Evolutionary conservation across 2,329 filamentous ascomycete genomes (phyloP).

Genomic region (Cyclaneusma minus): DNA sequence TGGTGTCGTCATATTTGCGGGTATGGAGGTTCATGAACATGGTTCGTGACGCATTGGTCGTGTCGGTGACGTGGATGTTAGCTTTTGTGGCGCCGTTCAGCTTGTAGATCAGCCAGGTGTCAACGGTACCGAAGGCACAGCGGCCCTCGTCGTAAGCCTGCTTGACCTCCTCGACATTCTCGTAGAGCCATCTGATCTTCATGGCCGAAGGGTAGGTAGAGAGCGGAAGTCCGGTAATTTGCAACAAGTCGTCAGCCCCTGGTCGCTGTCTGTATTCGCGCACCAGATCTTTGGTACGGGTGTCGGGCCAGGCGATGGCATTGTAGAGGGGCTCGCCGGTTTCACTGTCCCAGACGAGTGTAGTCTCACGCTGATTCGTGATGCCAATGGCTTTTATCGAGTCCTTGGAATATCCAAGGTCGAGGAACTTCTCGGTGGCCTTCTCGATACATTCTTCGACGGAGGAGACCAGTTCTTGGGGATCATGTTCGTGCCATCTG

Average conservation of each 20-base stretch:
- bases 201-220: conserved; percentile 72
- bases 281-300: conserved; percentile 56
- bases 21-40: conserved; percentile 79
- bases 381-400: conserved; percentile 66
- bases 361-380: conserved; percentile 75
- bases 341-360: conserved; percentile 62
- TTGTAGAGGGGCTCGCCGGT: conserved; percentile 67
- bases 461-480: conserved; percentile 55
- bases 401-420: conserved; percentile 46
- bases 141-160: conserved; percentile 56
- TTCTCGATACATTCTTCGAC: conserved; percentile 64
- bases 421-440: conserved; percentile 52
- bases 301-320: conserved; percentile 76
- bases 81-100: conserved; percentile 54
- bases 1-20: conserved; percentile 56
- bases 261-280: conserved; percentile 53
- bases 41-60: conserved; percentile 69
- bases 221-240: conserved; percentile 60
- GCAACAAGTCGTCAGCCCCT: conserved; percentile 49
- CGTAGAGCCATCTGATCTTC: conserved; percentile 64
- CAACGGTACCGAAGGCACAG: conserved; percentile 66
- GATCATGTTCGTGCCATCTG: conserved; percentile 79
- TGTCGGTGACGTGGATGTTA: conserved; percentile 59
- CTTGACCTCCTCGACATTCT: conserved; percentile 50
- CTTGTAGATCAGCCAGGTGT: conserved; percentile 69